Evolutionary conservation across 2,329 filamentous ascomycete genomes (phyloP).

Genomic region (Plenodomus tracheiphilus): DNA sequence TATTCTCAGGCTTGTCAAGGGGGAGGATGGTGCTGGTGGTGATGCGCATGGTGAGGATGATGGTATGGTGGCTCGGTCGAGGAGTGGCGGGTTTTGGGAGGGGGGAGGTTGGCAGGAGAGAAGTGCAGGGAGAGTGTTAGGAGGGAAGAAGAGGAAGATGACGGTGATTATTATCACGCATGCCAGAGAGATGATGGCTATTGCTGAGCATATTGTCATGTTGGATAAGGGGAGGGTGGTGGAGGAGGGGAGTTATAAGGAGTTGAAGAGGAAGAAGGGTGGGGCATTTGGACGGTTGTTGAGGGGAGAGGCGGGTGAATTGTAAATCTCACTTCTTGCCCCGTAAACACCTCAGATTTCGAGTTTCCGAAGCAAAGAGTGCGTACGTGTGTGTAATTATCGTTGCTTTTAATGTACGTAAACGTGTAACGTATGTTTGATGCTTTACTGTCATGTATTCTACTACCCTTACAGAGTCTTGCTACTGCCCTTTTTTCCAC

Average conservation of each 20-base stretch:
- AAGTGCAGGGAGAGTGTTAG: neutral
- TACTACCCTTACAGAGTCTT: neutral
- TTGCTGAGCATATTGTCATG: conserved; percentile 74
- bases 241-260: conserved; percentile 68
- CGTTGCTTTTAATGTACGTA: too few relatives aligned
- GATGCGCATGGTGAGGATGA: conserved; percentile 14
- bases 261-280: conserved; percentile 51
- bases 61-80: conserved; percentile 9
- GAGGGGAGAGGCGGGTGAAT: conserved; percentile 36
- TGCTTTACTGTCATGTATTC: neutral
- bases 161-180: conserved; percentile 85
- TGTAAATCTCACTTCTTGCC: neutral
- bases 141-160: conserved; percentile 47
- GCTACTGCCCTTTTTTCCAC: neutral
- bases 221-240: conserved; percentile 68
- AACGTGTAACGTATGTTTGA: too few relatives aligned
- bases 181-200: conserved; percentile 80
- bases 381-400: too few relatives aligned
- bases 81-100: conserved; percentile 17
- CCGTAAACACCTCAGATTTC: too few relatives aligned
- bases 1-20: conserved; percentile 57
- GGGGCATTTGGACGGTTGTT: conserved; percentile 42
- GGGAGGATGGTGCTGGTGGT: conserved; percentile 9
- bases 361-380: too few relatives aligned
- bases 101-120: conserved; percentile 12